Percentiles rank a stretch among this genome's conserved stretches.
Evolutionary conservation across 1,284 basidiomycete genomes (phyloP).

Genomic region (Prillingera fragicola): DNA sequence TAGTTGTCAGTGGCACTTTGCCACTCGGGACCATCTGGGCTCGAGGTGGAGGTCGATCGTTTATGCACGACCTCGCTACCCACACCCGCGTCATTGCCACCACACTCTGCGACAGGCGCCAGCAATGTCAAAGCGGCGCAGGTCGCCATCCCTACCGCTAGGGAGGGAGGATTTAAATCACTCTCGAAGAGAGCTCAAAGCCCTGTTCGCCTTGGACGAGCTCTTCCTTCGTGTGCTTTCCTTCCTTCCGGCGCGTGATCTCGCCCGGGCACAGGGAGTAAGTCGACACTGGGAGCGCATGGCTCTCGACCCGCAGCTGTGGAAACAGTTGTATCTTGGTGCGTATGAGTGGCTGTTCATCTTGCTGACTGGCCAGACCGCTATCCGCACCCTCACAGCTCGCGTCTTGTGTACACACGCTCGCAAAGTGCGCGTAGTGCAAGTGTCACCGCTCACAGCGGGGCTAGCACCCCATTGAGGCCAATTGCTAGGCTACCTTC

Average conservation of each 20-base stretch:
- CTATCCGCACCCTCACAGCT: conserved; percentile 45
- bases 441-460: conserved; percentile 6
- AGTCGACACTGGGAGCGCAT: conserved; percentile 40
- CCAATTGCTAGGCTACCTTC: conserved; percentile 40
- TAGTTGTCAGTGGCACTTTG: no score
- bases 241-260: conserved; percentile 33
- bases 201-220: conserved; percentile 42
- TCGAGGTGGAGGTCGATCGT: no score
- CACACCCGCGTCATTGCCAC: neutral
- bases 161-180: no score
- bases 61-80: no score
- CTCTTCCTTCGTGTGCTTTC: conserved; percentile 45
- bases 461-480: conserved; percentile 16
- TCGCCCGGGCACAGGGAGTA: conserved; percentile 39
- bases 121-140: neutral
- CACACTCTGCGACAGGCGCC: neutral
- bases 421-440: no score
- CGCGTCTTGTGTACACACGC: conserved; percentile 27
- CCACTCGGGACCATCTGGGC: no score
- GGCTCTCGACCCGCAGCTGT: conserved; percentile 43
- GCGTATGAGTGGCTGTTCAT: conserved; percentile 3
- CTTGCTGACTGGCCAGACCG: conserved; percentile 16
- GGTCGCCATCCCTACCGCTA: neutral
- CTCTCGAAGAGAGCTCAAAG: conserved; percentile 16
- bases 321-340: conserved; percentile 44